Percentiles rank a stretch among this genome's conserved stretches.
Evolutionary conservation across 306 rosid genomes (phyloP).

Genomic region (Psophocarpus tetragonolobus): DNA sequence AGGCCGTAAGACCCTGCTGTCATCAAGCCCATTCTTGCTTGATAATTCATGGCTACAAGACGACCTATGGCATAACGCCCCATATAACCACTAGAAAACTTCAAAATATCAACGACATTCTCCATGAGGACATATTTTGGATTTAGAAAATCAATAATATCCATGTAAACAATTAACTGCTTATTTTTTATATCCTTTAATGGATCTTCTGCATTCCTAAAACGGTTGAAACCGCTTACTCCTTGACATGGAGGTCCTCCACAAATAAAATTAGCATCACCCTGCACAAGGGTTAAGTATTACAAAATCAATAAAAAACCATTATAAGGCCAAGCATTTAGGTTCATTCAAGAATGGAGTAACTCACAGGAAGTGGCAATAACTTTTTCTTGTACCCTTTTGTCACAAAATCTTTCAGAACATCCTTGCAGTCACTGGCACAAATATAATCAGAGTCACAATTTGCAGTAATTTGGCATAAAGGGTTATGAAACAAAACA

Average conservation of each 20-base stretch:
- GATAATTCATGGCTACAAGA: slow-evolving; percentile 71
- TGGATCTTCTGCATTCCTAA: slow-evolving; percentile 51
- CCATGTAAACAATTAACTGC: slow-evolving; percentile 68
- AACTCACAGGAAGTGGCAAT: slow-evolving; percentile 53
- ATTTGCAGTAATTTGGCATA: neutral
- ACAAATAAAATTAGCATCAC: slow-evolving; percentile 78
- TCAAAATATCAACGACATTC: slow-evolving; percentile 75
- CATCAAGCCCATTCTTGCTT: slow-evolving; percentile 80
- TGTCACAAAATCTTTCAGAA: slow-evolving; percentile 37
- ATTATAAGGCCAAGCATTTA: neutral
- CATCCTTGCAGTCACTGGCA: slow-evolving; percentile 43
- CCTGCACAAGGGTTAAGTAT: slow-evolving; percentile 40
- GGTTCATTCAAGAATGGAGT: neutral
- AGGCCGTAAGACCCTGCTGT: slow-evolving; percentile 86
- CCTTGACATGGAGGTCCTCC: slow-evolving; percentile 98
- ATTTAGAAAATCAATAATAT: slow-evolving; percentile 55
- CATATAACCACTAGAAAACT: slow-evolving; percentile 64
- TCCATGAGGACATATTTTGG: slow-evolving; percentile 83
- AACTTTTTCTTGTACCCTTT: slow-evolving; percentile 40
- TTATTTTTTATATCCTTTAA: slow-evolving; percentile 60
- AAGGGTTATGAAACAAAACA: neutral
- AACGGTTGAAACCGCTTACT: slow-evolving; percentile 82
- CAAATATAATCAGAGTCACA: slow-evolving; percentile 11
- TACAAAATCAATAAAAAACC: neutral
- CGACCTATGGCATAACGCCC: slow-evolving; percentile 88